Conservation (phyloP, 257 asterid species). For the Nicotiana knightiana region DNA sequence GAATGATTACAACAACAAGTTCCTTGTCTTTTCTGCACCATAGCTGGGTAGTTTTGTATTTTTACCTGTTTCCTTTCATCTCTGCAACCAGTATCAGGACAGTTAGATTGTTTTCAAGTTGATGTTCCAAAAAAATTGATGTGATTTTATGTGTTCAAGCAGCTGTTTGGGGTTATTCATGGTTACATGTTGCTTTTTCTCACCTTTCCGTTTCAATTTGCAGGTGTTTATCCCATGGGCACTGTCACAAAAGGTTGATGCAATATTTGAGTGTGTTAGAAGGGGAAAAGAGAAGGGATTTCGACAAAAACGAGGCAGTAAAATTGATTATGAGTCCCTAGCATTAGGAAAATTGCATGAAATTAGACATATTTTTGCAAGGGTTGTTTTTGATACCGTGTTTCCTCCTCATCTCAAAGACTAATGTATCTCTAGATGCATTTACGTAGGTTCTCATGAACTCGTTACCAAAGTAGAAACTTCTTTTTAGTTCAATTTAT, state of each 20-base stretch:
- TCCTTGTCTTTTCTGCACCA: too few species aligned
- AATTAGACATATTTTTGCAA: constrained; percentile 23
- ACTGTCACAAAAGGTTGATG: constrained; percentile 7
- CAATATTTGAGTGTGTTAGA: constrained; percentile 21
- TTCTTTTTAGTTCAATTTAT: not conserved
- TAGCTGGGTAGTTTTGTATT: too few species aligned
- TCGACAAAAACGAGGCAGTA: constrained; percentile 15
- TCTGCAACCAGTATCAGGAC: too few species aligned
- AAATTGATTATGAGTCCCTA: constrained; percentile 18
- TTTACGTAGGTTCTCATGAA: not conserved
- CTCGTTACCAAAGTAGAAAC: not conserved
- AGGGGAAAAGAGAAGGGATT: constrained; percentile 16
- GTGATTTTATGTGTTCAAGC: too few species aligned
- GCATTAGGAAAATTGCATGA: constrained; percentile 21
- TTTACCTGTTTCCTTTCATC: too few species aligned
- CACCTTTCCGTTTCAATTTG: not conserved
- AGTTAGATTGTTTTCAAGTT: too few species aligned
- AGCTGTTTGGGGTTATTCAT: too few species aligned
- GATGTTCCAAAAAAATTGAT: too few species aligned
- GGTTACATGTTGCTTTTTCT: not conserved
- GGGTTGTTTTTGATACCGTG: constrained; percentile 18
- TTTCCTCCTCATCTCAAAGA: constrained; percentile 11
- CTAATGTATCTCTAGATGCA: not conserved
- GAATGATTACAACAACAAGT: too few species aligned
- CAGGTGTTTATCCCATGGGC: constrained; percentile 25